A percentile compares a stretch with the other conserved stretches of the same genome.
Evolutionary conservation across 2,329 filamentous ascomycete species (phyloP).

Genomic region (Penicillium sclerotiorum): DNA sequence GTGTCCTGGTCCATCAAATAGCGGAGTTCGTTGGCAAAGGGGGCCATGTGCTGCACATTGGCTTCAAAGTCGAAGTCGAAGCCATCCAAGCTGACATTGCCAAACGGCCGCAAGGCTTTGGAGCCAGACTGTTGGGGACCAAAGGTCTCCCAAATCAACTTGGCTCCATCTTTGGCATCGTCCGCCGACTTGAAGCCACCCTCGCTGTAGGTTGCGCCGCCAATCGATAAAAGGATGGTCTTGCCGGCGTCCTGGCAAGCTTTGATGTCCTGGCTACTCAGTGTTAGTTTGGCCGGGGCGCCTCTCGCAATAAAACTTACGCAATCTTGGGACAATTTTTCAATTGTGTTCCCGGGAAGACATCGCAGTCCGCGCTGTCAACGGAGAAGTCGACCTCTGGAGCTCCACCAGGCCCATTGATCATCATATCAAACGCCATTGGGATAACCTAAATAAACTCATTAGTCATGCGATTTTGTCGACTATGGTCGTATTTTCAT

Average conservation of each 20-base stretch:
- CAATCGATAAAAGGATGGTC: constrained; percentile 72
- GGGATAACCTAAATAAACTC: constrained; percentile 57
- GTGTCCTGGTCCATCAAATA: constrained; percentile 55
- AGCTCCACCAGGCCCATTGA: constrained; percentile 54
- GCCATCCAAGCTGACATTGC: constrained; percentile 66
- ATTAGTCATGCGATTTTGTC: constrained; percentile 9
- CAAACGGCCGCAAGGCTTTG: constrained; percentile 65
- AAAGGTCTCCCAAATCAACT: constrained; percentile 71
- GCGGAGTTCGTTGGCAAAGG: constrained; percentile 63
- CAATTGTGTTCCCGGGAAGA: constrained; percentile 60
- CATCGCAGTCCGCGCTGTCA: constrained; percentile 62
- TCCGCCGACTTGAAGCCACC: constrained; percentile 62
- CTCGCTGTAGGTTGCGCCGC: constrained; percentile 70
- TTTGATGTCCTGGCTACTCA: constrained; percentile 48
- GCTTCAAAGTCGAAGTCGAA: constrained; percentile 78
- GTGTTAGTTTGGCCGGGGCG: constrained; percentile 19
- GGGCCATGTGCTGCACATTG: constrained; percentile 59
- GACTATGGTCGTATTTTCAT: background rate
- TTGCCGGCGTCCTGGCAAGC: constrained; percentile 68
- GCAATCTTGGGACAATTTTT: constrained; percentile 66
- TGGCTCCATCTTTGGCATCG: constrained; percentile 59
- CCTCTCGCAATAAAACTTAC: constrained; percentile 43
- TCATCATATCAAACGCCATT: constrained; percentile 63
- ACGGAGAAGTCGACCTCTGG: constrained; percentile 67
- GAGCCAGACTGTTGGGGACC: constrained; percentile 55